These are phyloP conservation scores for Ganoderma lucidum DNA, from an alignment of 1,284 basidiomycete species.

Conservation along the genomic window DNA sequence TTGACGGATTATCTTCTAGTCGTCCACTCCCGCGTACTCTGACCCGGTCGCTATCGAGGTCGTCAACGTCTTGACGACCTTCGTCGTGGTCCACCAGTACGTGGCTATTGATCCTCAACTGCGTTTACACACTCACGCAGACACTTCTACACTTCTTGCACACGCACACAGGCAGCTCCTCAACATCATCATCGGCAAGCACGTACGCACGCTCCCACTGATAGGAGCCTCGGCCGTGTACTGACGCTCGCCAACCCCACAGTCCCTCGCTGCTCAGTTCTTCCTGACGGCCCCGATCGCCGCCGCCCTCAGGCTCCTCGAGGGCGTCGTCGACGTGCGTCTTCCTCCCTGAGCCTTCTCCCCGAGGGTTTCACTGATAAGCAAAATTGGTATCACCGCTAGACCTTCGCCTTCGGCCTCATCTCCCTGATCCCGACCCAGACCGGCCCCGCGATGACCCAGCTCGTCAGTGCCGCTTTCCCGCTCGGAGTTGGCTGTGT, in stretches of 20 bases:
- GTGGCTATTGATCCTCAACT: not conserved
- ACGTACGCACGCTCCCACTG: not conserved
- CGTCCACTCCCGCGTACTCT: not conserved
- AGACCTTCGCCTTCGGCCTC: conserved; percentile 9
- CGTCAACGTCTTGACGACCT: conserved; percentile 18
- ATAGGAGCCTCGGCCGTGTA: no score
- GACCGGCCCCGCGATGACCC: not conserved
- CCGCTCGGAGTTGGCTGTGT: not conserved
- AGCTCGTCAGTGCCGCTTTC: not conserved
- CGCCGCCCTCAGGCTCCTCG: conserved; percentile 5
- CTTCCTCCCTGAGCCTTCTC: not conserved
- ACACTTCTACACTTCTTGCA: no score
- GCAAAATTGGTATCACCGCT: no score
- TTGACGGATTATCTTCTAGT: not conserved
- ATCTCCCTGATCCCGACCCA: conserved; percentile 15
- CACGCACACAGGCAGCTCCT: conserved; percentile 9
- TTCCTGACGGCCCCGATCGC: conserved; percentile 21
- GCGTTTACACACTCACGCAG: not conserved
- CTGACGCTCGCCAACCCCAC: not conserved
- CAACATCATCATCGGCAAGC: conserved; percentile 14
- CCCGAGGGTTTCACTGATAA: not conserved
- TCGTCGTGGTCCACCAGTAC: conserved; percentile 19
- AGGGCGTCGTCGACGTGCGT: conserved; percentile 14
- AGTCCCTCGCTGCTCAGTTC: conserved; percentile 17
- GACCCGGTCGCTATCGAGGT: conserved; percentile 8